These are phyloP conservation scores for Mycena alexandri DNA, from an alignment of 768 basidiomycete species.

Conservation along the genomic window DNA sequence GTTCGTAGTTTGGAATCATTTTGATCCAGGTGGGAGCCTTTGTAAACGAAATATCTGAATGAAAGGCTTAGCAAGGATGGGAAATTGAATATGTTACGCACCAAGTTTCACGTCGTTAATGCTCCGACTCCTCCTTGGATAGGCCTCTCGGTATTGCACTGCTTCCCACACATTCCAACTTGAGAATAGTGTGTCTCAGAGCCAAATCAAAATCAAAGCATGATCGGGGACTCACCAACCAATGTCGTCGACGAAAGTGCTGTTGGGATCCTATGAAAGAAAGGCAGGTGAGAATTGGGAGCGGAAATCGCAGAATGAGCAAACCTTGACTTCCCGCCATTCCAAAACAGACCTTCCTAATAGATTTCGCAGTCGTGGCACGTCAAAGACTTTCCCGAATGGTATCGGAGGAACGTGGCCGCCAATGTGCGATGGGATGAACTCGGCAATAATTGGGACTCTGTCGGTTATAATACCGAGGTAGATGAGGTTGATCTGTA, in stretches of 20 bases:
- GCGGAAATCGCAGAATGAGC: background rate
- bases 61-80: constrained; percentile 36
- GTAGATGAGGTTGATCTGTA: constrained; percentile 68
- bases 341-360: constrained; percentile 66
- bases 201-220: too few relatives aligned
- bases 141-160: constrained; percentile 54
- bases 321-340: constrained; percentile 71
- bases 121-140: constrained; percentile 54
- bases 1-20: constrained; percentile 57
- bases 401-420: constrained; percentile 61
- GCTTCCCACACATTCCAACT: constrained; percentile 65
- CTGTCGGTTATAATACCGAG: constrained; percentile 70
- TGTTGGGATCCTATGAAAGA: constrained; percentile 47
- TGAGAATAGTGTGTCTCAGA: too few relatives aligned
- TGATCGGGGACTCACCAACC: constrained; percentile 49
- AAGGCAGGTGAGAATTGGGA: constrained; percentile 6
- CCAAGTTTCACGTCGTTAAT: constrained; percentile 58
- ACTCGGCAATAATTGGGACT: constrained; percentile 69
- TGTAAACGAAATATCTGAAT: constrained; percentile 66
- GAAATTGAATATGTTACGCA: constrained; percentile 39
- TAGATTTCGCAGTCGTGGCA: constrained; percentile 60
- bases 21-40: constrained; percentile 63
- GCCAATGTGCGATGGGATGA: constrained; percentile 70
- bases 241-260: constrained; percentile 57
- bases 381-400: constrained; percentile 73